Percentiles rank a stretch among this genome's conserved stretches.
These are phyloP conservation scores for Fusarium coicis DNA, from an alignment of 2,329 filamentous ascomycete genomes.

Conservation along the genomic window DNA sequence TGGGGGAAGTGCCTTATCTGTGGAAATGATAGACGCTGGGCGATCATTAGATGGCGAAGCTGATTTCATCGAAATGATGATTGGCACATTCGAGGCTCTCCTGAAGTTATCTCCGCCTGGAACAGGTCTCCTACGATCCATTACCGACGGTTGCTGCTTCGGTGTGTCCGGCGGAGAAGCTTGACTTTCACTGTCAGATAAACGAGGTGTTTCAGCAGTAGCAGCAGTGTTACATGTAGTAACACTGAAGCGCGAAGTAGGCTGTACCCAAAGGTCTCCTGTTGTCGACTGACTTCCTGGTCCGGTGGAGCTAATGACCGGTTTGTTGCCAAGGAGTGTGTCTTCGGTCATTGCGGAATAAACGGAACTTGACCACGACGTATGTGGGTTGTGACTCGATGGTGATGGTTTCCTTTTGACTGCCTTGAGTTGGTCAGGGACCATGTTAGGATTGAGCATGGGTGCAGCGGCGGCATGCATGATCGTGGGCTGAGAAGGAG, in stretches of 20 bases:
- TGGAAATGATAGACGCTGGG: slow-evolving; percentile 50
- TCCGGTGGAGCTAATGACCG: slow-evolving; percentile 19
- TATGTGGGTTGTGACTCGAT: slow-evolving; percentile 43
- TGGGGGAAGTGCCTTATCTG: slow-evolving; percentile 69
- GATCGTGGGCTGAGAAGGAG: slow-evolving; percentile 28
- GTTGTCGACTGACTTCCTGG: slow-evolving; percentile 32
- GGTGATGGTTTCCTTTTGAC: slow-evolving; percentile 60
- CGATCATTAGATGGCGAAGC: slow-evolving; percentile 34
- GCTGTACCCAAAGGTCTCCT: slow-evolving; percentile 59
- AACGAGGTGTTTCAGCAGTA: slow-evolving; percentile 42
- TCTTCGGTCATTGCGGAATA: slow-evolving; percentile 48
- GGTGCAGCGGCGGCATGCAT: slow-evolving; percentile 30
- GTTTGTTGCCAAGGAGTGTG: slow-evolving; percentile 21
- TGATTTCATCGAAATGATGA: slow-evolving; percentile 47
- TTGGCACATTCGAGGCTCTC: slow-evolving; percentile 38
- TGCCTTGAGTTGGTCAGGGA: slow-evolving; percentile 49
- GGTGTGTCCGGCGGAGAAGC: slow-evolving; percentile 41
- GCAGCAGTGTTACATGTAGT: slow-evolving; percentile 70
- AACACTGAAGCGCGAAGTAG: slow-evolving; percentile 71
- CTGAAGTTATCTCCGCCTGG: slow-evolving; percentile 39
- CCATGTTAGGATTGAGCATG: slow-evolving; percentile 34
- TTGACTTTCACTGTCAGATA: slow-evolving; percentile 39
- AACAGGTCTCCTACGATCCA: slow-evolving; percentile 49
- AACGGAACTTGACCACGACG: slow-evolving; percentile 51
- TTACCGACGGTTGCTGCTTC: slow-evolving; percentile 39